Percentiles rank a stretch among this genome's conserved stretches.
Evolutionary conservation across 2,329 filamentous ascomycete genomes (phyloP).

Genomic region (Pseudogymnoascus sp.): DNA sequence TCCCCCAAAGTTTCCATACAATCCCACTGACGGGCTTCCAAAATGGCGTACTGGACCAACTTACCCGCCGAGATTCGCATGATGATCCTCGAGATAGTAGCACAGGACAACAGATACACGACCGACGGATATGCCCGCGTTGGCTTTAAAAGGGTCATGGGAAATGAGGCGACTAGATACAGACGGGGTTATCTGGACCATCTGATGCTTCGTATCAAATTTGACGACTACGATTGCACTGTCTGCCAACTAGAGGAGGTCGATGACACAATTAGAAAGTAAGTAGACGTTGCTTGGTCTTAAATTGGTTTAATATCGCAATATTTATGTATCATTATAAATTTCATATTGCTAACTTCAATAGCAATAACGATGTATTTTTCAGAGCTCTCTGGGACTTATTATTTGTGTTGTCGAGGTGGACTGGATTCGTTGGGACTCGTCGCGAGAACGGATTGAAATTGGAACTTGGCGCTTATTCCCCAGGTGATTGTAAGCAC

Average conservation of each 20-base stretch:
- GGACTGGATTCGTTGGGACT: conserved; percentile 10
- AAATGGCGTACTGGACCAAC: conserved; percentile 32
- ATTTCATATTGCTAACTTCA: conserved; percentile 12
- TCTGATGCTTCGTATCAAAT: conserved; percentile 14
- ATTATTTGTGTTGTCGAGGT: conserved; percentile 11
- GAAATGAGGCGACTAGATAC: conserved; percentile 7
- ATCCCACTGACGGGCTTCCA: background rate
- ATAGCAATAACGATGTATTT: conserved; percentile 15
- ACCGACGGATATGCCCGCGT: background rate
- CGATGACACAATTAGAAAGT: conserved; percentile 10
- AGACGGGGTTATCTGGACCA: conserved; percentile 15
- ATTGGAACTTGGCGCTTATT: conserved; percentile 18
- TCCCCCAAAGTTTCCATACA: background rate
- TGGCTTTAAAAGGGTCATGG: background rate
- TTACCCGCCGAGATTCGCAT: conserved; percentile 39
- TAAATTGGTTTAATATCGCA: conserved; percentile 5
- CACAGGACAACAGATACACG: conserved; percentile 13
- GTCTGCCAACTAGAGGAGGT: conserved; percentile 15
- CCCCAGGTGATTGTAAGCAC: conserved; percentile 17
- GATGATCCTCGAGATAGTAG: conserved; percentile 22
- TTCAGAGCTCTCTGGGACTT: conserved; percentile 13
- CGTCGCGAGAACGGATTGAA: conserved; percentile 13
- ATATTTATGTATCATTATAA: too few relatives aligned
- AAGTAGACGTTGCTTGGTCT: conserved; percentile 10
- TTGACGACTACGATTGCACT: conserved; percentile 16